Percentiles rank a stretch among this genome's conserved stretches.
Conservation (phyloP, 768 basidiomycete species). For the Filobasidium floriforme region DNA sequence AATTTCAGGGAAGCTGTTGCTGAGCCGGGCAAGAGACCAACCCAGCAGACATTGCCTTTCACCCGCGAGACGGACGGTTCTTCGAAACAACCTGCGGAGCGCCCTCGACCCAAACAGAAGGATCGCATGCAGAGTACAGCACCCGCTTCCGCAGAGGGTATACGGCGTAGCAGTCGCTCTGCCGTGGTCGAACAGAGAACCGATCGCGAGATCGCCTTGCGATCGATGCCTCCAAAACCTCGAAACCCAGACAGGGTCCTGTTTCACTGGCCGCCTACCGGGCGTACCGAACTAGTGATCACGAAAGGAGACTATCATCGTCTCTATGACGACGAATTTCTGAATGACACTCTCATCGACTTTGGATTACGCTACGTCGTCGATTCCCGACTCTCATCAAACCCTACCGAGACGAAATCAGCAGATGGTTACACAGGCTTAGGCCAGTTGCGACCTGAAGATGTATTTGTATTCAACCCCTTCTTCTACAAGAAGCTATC, state of each 20-base stretch:
- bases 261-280: constrained; percentile 29
- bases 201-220: not conserved
- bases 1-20: no score
- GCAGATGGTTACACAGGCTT: no score
- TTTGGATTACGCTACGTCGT: constrained; percentile 78
- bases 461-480: constrained; percentile 82
- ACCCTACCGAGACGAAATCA: not conserved
- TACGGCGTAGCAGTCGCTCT: not conserved
- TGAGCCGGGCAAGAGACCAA: no score
- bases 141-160: not conserved
- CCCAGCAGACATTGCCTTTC: no score
- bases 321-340: constrained; percentile 68
- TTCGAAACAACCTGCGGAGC: not conserved
- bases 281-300: constrained; percentile 55
- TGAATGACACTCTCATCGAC: constrained; percentile 95
- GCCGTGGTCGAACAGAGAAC: not conserved
- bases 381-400: not conserved
- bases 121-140: not conserved
- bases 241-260: constrained; percentile 15
- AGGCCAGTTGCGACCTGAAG: not conserved
- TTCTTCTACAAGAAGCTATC: constrained; percentile 96
- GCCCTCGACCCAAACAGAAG: not conserved
- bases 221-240: not conserved
- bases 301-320: constrained; percentile 70
- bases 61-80: no score